phyloP scores from a whole-genome alignment of 495 filamentous ascomycete genomes.

The Polyplosphaeria fusca region DNA sequence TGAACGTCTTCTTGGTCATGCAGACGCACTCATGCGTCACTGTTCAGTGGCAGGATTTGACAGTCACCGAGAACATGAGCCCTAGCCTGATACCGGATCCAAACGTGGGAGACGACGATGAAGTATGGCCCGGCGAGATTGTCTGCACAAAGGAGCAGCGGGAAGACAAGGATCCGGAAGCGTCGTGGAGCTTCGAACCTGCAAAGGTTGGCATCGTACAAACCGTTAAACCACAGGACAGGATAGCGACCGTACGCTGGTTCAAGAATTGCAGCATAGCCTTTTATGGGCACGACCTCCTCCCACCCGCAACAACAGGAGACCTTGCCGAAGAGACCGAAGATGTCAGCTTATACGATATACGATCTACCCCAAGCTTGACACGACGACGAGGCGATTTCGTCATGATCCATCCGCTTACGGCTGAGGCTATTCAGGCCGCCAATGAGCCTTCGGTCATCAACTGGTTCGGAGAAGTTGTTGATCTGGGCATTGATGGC shows the following conservation, averaged over 20 bases:
- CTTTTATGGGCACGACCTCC: conserved; percentile 37
- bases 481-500: conserved; percentile 54
- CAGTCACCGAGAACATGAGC: conserved; percentile 46
- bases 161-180: conserved; percentile 34
- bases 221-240: conserved; percentile 50
- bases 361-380: conserved; percentile 46
- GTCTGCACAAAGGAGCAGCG: conserved; percentile 49
- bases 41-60: conserved; percentile 61
- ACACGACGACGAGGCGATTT: conserved; percentile 48
- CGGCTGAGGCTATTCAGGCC: neutral
- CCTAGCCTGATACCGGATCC: conserved; percentile 47
- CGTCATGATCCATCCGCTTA: conserved; percentile 44
- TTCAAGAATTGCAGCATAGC: conserved; percentile 45
- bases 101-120: conserved; percentile 51
- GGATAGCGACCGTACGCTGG: conserved; percentile 57
- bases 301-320: conserved; percentile 39
- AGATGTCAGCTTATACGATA: conserved; percentile 59
- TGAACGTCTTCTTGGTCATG: conserved; percentile 54
- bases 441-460: neutral
- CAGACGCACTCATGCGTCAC: conserved; percentile 47
- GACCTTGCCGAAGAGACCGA: conserved; percentile 43
- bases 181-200: conserved; percentile 33
- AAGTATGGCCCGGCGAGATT: conserved; percentile 60
- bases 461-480: conserved; percentile 51
- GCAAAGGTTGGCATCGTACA: conserved; percentile 59